Base-by-base conservation (phyloP, 768 basidiomycete genomes). In the Megacollybia marginata region DNA sequence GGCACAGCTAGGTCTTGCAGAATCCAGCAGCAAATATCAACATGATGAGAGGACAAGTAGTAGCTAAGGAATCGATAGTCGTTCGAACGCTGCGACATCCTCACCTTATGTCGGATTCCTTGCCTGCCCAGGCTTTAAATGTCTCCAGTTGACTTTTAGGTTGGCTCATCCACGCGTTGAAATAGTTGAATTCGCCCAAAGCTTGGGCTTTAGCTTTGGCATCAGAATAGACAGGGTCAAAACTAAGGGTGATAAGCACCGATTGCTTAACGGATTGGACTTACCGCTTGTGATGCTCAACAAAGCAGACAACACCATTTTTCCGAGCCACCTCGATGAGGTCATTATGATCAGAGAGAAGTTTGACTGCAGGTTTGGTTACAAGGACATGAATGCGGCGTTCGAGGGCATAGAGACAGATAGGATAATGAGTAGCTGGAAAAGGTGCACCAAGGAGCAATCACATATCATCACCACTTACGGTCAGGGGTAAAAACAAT, bases 81-180 rank as follows among this genome's bases (percentile, higher is more conserved):
- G 46, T 34, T 42, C 20, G 38, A 33, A 20, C 34, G 19, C 46
- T 40, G 45, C 31, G 18, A 19, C 48, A 48, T 9, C 35, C 57
- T 54, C 47, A 79, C 85, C 87, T 91, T 69, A 95, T 93, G 57
- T 95, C 92, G 33, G 88, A 90, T 64, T 93, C 90, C 67, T 85
- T 91, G 34, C 92, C 93, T 20, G 92, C 93, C 93, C 93, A 96
- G 7, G 88, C 88, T 50, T 83, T 82, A 80, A 95, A 96, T 0
- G 93, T 95, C 66, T 92, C 89, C 23, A 96, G 76, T 66, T 96
- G 93, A 59, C 80, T 84, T 69, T 96, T 96, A 40, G 93, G 93
- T 65, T 95, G 93, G 60, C 88, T 92, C 93, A 96, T 96, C 91
- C 93, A 95, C 34, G 92, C 89, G 57, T 73, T 89, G 80, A 92